Evolutionary conservation across 345 rosid species (phyloP).

Genomic region (Linum lewisii): DNA sequence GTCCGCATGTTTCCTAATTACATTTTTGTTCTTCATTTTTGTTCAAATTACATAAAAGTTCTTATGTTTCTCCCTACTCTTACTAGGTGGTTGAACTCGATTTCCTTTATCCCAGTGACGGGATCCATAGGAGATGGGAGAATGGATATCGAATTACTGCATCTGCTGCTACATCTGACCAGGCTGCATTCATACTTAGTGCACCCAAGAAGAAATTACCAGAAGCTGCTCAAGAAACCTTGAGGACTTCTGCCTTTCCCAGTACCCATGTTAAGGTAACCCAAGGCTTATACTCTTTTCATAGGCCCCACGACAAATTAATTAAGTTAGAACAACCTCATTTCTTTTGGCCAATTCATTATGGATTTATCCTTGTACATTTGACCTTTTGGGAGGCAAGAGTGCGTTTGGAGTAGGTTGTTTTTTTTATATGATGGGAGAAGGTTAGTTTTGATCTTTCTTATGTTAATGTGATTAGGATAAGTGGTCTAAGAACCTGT

Average conservation of each 20-base stretch:
- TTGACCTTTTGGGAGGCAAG: background rate
- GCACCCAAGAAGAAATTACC: constrained; percentile 13
- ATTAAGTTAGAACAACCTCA: background rate
- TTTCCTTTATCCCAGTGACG: constrained; percentile 22
- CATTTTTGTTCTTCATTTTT: background rate
- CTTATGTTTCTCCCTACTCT: background rate
- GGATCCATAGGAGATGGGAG: constrained; percentile 22
- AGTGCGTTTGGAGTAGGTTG: background rate
- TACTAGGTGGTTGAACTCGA: constrained; percentile 20
- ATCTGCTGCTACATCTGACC: constrained; percentile 19
- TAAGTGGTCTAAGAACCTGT: constrained; percentile 2
- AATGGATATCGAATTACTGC: constrained; percentile 15
- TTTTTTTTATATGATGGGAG: background rate
- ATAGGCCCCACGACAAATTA: background rate
- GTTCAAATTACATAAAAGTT: background rate
- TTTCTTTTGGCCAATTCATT: background rate
- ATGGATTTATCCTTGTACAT: background rate
- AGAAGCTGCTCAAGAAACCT: constrained; percentile 19
- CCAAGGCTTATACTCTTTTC: background rate
- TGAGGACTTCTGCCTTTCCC: constrained; percentile 19
- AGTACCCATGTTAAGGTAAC: constrained; percentile 20
- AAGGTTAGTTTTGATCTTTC: background rate
- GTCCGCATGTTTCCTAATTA: constrained; percentile 9
- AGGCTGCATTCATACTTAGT: constrained; percentile 20
- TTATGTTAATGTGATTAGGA: background rate